Conservation (phyloP, 805 yeast species). For the Saturnispora kantuleensis region DNA sequence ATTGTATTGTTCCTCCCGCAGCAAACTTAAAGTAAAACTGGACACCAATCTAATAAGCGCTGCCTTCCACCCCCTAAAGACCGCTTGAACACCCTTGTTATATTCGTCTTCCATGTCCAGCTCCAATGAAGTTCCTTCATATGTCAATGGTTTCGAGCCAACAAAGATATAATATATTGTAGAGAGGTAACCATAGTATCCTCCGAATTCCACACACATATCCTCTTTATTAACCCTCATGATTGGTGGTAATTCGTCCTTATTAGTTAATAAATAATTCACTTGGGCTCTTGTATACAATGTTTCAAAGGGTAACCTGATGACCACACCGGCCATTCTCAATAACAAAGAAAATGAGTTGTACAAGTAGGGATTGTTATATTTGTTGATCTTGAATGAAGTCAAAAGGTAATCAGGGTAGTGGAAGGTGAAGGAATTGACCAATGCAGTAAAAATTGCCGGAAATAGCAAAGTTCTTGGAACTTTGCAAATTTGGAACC, state of each 20-base stretch:
- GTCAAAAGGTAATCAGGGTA: constrained; percentile 47
- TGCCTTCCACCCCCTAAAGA: constrained; percentile 89
- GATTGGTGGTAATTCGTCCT: constrained; percentile 28
- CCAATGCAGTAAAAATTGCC: constrained; percentile 32
- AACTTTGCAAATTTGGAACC: constrained; percentile 30
- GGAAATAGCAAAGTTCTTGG: constrained; percentile 60
- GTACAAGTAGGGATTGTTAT: constrained; percentile 50
- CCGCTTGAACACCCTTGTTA: constrained; percentile 37
- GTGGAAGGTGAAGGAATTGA: constrained; percentile 22
- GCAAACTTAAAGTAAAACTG: constrained; percentile 65
- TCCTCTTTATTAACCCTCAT: constrained; percentile 37
- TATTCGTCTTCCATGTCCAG: constrained; percentile 27
- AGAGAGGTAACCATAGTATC: constrained; percentile 44
- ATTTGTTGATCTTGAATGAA: constrained; percentile 56
- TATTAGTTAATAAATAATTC: constrained; percentile 39
- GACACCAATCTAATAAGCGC: constrained; percentile 73
- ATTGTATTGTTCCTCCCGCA: constrained; percentile 38
- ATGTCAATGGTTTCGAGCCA: constrained; percentile 26
- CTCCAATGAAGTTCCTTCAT: constrained; percentile 20
- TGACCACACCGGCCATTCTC: constrained; percentile 58
- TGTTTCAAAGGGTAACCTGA: constrained; percentile 83
- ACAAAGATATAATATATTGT: constrained; percentile 40
- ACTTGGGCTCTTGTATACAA: constrained; percentile 77
- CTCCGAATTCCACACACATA: constrained; percentile 50
- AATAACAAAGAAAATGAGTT: constrained; percentile 49